These are phyloP conservation scores for Orbilia javanica DNA, from an alignment of 2,329 filamentous ascomycete genomes.

Conservation along the genomic window DNA sequence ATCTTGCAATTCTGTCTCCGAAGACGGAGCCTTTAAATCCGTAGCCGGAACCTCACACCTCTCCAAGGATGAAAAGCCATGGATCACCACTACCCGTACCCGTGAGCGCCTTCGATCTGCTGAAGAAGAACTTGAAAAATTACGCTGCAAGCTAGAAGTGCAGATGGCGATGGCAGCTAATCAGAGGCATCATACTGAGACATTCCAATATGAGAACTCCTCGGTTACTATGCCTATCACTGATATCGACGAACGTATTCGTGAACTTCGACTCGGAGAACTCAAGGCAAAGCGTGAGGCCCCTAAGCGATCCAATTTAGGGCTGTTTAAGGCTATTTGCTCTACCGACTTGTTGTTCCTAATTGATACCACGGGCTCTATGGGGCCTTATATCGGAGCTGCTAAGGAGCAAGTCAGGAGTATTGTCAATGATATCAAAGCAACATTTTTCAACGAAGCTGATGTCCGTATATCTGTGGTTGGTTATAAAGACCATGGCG, in stretches of 20 bases:
- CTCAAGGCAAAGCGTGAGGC: slow-evolving; percentile 36
- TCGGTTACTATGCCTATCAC: not conserved
- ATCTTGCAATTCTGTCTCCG: no score
- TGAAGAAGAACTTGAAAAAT: not conserved
- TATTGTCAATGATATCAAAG: slow-evolving; percentile 64
- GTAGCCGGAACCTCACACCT: no score
- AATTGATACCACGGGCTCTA: slow-evolving; percentile 65
- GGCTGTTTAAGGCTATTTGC: slow-evolving; percentile 64
- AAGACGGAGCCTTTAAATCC: no score
- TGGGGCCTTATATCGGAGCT: slow-evolving; percentile 63
- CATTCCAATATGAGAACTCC: not conserved
- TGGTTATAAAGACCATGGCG: slow-evolving; percentile 64
- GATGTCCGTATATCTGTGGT: slow-evolving; percentile 65
- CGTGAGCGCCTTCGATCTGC: slow-evolving; percentile 2
- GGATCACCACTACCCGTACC: slow-evolving; percentile 10
- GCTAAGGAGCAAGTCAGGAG: slow-evolving; percentile 64
- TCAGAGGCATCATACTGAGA: not conserved
- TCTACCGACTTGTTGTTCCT: slow-evolving; percentile 65
- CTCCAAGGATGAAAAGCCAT: not conserved
- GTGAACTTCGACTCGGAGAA: slow-evolving; percentile 38
- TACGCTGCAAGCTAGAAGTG: not conserved
- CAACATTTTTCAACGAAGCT: slow-evolving; percentile 63
- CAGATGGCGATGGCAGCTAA: not conserved
- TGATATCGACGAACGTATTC: slow-evolving; percentile 32
- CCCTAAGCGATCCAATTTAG: slow-evolving; percentile 59